phyloP scores from a whole-genome alignment of 306 rosid genomes.

The Abrus precatorius region DNA sequence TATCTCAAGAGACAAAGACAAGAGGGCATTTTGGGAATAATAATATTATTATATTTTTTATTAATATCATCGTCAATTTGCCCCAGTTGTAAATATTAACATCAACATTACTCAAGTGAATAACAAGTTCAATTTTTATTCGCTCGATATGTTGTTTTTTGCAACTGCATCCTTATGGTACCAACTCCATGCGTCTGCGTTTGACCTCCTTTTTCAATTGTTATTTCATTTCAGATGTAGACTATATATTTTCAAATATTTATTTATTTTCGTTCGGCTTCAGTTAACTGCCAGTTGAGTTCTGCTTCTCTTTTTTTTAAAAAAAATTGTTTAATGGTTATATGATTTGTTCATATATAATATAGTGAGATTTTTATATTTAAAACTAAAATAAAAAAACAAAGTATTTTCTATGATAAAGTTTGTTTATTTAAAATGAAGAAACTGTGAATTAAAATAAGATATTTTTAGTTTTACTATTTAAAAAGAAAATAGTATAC shows the following conservation, averaged over 20 bases:
- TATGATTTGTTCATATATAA: too few species aligned
- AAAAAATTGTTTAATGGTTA: too few species aligned
- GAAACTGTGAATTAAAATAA: background rate
- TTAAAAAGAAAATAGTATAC: background rate
- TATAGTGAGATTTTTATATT: background rate
- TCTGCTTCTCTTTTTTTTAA: conserved; percentile 5
- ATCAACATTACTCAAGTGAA: background rate
- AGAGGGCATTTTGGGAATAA: conserved; percentile 9
- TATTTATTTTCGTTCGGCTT: conserved; percentile 13
- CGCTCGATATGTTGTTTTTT: conserved; percentile 5
- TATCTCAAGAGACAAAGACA: conserved; percentile 20
- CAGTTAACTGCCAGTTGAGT: conserved; percentile 10
- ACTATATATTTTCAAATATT: background rate
- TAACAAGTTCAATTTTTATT: conserved; percentile 46
- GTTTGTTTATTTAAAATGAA: background rate
- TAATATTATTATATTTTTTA: background rate
- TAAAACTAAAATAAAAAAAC: background rate
- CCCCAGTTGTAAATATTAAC: conserved; percentile 46
- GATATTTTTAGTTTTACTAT: background rate
- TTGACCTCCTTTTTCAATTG: background rate
- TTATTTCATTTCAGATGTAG: background rate
- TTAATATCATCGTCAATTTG: conserved; percentile 34
- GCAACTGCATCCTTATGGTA: conserved; percentile 36
- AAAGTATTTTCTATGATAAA: too few species aligned
- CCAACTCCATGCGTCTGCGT: conserved; percentile 10